Percentiles rank a stretch among this genome's conserved stretches.
phyloP scores from a whole-genome alignment of 1,284 basidiomycete species.

The Chalciporus sp. region DNA sequence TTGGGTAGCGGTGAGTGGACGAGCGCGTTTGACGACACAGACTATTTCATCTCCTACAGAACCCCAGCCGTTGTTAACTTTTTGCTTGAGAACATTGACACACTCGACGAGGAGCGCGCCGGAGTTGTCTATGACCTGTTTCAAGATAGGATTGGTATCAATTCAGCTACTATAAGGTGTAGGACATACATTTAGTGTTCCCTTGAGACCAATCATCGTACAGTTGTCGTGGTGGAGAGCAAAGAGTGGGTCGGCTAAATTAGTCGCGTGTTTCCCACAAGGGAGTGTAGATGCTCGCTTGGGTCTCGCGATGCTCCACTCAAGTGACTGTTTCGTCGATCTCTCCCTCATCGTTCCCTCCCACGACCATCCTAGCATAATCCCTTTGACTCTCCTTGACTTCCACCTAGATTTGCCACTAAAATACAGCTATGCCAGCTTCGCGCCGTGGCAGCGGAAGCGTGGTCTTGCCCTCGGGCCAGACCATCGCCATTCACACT shows the following conservation, averaged over 20 bases:
- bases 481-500: conserved; percentile 58
- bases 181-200: conserved; percentile 75
- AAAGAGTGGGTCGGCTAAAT: conserved; percentile 6
- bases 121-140: conserved; percentile 97
- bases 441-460: conserved; percentile 78
- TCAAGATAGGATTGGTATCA: neutral
- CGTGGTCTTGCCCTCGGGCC: conserved; percentile 69
- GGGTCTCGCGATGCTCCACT: conserved; percentile 12
- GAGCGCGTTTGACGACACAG: conserved; percentile 92
- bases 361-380: conserved; percentile 17
- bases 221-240: neutral
- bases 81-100: conserved; percentile 96
- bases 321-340: conserved; percentile 6
- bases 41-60: conserved; percentile 94
- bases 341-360: conserved; percentile 6
- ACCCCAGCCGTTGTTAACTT: conserved; percentile 87
- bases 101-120: conserved; percentile 95
- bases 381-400: neutral
- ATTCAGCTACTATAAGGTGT: neutral
- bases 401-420: neutral
- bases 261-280: conserved; percentile 29
- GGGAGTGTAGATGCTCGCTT: neutral
- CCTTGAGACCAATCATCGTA: conserved; percentile 90
- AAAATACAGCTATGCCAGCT: conserved; percentile 49
- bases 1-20: no score